A percentile compares a stretch with the other conserved stretches of the same genome.
These are phyloP conservation scores for Pythium grandisporangium DNA, from an alignment of 352 stramenopile genomes.

Conservation along the genomic window DNA sequence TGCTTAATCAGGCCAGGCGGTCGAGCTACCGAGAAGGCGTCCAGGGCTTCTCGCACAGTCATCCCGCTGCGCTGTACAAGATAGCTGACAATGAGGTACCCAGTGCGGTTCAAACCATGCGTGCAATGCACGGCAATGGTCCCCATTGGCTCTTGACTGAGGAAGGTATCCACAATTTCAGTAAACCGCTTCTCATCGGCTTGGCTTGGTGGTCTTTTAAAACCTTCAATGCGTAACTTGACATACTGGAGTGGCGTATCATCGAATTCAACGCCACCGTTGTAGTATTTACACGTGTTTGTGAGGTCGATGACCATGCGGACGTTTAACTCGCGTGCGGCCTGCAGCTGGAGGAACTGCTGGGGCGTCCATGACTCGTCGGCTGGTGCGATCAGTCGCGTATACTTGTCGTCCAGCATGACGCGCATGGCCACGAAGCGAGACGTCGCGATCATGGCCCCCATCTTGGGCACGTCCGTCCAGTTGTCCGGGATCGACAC, in stretches of 20 bases:
- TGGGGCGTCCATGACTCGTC: conserved; percentile 49
- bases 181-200: conserved; percentile 50
- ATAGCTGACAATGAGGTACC: conserved; percentile 69
- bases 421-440: conserved; percentile 64
- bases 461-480: conserved; percentile 71
- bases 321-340: conserved; percentile 23
- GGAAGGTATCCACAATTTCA: conserved; percentile 54
- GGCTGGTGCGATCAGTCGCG: conserved; percentile 20
- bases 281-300: conserved; percentile 83
- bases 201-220: conserved; percentile 33
- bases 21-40: conserved; percentile 48
- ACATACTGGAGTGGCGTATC: conserved; percentile 46
- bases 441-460: conserved; percentile 32
- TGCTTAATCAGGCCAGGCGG: conserved; percentile 76
- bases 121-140: conserved; percentile 72
- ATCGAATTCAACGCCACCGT: conserved; percentile 38
- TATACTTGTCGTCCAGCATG: conserved; percentile 58
- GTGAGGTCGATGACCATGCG: conserved; percentile 75
- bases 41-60: conserved; percentile 46
- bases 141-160: conserved; percentile 22
- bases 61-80: conserved; percentile 41
- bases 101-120: conserved; percentile 70
- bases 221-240: conserved; percentile 75
- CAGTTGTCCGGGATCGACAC: conserved; percentile 71
- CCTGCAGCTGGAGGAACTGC: conserved; percentile 40